Evolutionary conservation across 1,284 basidiomycete genomes (phyloP).

Genomic region (Tilletiopsis washingtonensis): DNA sequence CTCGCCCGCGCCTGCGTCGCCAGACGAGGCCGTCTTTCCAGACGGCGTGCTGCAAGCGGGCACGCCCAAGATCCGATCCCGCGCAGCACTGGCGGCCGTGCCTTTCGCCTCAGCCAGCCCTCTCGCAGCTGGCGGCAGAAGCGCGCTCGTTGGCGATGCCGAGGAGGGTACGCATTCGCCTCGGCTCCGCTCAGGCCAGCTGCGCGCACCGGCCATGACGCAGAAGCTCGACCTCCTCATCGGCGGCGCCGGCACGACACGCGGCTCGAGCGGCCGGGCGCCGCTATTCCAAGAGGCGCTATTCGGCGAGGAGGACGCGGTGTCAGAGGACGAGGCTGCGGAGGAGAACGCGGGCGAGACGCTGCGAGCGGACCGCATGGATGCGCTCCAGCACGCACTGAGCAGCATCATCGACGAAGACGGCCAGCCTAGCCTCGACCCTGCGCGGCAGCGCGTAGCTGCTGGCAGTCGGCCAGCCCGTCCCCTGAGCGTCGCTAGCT

Average conservation of each 20-base stretch:
- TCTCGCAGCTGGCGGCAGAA: too few species aligned
- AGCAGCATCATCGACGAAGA: constrained; percentile 68
- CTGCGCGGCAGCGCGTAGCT: too few species aligned
- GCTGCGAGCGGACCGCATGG: constrained; percentile 23
- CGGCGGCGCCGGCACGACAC: constrained; percentile 23
- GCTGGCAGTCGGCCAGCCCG: too few species aligned
- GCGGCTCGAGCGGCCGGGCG: constrained; percentile 11
- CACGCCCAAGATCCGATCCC: background rate
- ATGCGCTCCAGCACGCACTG: constrained; percentile 74
- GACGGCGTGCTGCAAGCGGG: background rate
- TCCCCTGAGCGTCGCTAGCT: background rate
- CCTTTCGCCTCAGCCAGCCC: too few species aligned
- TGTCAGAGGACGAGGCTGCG: constrained; percentile 6
- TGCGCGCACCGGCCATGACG: background rate
- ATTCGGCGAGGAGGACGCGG: constrained; percentile 29
- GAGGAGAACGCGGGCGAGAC: background rate
- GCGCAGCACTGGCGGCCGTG: background rate
- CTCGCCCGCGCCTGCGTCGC: too few species aligned
- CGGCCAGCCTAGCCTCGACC: constrained; percentile 55
- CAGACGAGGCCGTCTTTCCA: too few species aligned
- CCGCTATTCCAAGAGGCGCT: constrained; percentile 33
- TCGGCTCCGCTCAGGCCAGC: too few species aligned
- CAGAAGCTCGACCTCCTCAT: constrained; percentile 33
- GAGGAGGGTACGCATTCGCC: too few species aligned
- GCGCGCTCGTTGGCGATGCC: too few species aligned